Evolutionary conservation across 257 asterid genomes (phyloP).

Genomic region (Solanum tarapatanum): DNA sequence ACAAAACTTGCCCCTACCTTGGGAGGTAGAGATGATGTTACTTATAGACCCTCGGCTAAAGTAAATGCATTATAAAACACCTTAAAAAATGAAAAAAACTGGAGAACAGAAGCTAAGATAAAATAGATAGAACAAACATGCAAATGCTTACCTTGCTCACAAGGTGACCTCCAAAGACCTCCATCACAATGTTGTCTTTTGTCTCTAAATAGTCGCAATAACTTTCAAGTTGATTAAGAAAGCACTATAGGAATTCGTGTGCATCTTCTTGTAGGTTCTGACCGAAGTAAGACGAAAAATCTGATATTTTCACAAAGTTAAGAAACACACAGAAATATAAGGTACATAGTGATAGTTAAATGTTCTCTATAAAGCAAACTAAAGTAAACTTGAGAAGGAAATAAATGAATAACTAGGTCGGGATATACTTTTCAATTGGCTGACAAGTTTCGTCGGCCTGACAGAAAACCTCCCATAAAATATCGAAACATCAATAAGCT

Average conservation of each 20-base stretch:
- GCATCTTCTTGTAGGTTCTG: conserved; percentile 85
- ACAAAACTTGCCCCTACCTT: too few relatives aligned
- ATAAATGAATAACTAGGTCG: not conserved
- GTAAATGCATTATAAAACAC: too few relatives aligned
- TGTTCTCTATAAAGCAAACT: not conserved
- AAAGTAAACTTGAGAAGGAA: not conserved
- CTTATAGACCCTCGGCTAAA: not conserved
- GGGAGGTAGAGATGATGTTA: not conserved
- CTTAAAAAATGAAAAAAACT: too few relatives aligned
- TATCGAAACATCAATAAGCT: conserved; percentile 29
- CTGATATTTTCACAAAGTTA: conserved; percentile 37
- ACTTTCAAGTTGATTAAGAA: conserved; percentile 62
- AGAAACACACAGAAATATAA: conserved; percentile 18
- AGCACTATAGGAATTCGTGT: conserved; percentile 81
- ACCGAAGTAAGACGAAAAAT: conserved; percentile 51
- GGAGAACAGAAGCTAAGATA: not conserved
- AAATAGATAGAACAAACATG: not conserved
- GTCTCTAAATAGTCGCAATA: conserved; percentile 10
- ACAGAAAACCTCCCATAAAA: conserved; percentile 11
- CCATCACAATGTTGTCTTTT: conserved; percentile 43
- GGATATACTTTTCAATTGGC: conserved; percentile 69
- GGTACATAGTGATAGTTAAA: not conserved
- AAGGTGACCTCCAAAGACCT: conserved; percentile 70
- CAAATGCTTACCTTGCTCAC: conserved; percentile 28
- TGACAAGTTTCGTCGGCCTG: conserved; percentile 28